Evolutionary conservation across 352 stramenopile genomes (phyloP).

Genomic region (Phytophthora pinifolia): DNA sequence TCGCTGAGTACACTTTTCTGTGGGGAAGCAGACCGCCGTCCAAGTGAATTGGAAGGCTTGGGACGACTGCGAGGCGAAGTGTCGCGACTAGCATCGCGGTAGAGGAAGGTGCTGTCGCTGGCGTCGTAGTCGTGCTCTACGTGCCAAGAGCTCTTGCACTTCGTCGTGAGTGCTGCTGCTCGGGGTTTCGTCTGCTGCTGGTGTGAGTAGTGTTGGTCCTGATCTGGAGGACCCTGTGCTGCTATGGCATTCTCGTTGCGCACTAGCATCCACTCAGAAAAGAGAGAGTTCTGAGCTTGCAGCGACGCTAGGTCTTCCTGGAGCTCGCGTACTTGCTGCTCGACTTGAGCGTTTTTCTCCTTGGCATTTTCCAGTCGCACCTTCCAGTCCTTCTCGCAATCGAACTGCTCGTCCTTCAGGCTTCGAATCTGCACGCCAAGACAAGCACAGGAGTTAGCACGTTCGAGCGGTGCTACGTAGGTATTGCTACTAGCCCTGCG

Average conservation of each 20-base stretch:
- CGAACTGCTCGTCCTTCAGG: slow-evolving; percentile 67
- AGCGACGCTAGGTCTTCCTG: slow-evolving; percentile 60
- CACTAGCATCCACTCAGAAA: slow-evolving; percentile 83
- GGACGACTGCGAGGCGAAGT: slow-evolving; percentile 1
- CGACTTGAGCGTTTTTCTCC: slow-evolving; percentile 44
- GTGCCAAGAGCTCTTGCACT: slow-evolving; percentile 16
- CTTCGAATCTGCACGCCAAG: slow-evolving; percentile 53
- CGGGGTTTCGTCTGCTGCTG: slow-evolving; percentile 4
- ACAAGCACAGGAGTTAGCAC: not conserved
- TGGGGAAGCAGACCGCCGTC: slow-evolving; percentile 6
- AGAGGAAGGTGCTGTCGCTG: slow-evolving; percentile 13
- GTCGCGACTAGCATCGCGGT: slow-evolving; percentile 4
- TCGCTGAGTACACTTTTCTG: slow-evolving; percentile 2
- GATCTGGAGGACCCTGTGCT: slow-evolving; percentile 16
- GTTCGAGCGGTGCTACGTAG: not conserved
- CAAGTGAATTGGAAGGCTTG: not conserved
- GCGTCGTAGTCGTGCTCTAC: slow-evolving; percentile 18
- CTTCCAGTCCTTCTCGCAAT: slow-evolving; percentile 65
- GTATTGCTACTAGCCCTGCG: not conserved
- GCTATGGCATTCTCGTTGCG: slow-evolving; percentile 57
- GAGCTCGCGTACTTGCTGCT: slow-evolving; percentile 50
- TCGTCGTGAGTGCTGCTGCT: slow-evolving; percentile 1
- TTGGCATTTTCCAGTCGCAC: slow-evolving; percentile 51
- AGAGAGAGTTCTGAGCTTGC: slow-evolving; percentile 62
- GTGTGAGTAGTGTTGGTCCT: slow-evolving; percentile 10